Evolutionary conservation across 1,284 basidiomycete genomes (phyloP), one percentile per base, ranked within the genome.

Genomic region (Lentinula novae-zelandiae): DNA sequence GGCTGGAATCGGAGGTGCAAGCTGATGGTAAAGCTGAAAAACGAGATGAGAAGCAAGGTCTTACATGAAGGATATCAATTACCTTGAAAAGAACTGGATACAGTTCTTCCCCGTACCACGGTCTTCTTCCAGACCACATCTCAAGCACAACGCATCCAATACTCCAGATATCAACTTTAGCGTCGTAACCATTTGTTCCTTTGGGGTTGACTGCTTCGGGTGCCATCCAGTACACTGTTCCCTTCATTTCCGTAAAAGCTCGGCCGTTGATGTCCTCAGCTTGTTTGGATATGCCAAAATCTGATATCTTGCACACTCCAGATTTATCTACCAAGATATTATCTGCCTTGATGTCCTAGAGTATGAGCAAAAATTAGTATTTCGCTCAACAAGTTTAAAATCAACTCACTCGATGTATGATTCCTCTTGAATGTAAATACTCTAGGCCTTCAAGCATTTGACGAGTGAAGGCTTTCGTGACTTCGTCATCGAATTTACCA

Each of bases 221-320:
- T 4, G 90, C 90, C 90, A 92, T 92, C 84, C 90, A 93, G 68
- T 86, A 90, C 46, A 88, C 80, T 2, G 86, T 89, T 0, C 90
- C 90, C 72, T 85, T 85, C 78, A 92, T 81, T 61, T 64, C 68
- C 5, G 83, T 77, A 57, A 70, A 84, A 61, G 85, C 82, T 54
- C 85, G 82, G 65, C 80, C 82, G 69, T 87, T 82, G 34, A 86
- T 82, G 66, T 87, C 82, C 17, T 71, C 72, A 10, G 75, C 69
- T 63, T 71, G 72, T 69, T 89, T 90, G 6, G 86, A 87, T 46
- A 89, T 89, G 38, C 88, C 90, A 70, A 93, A 92, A 70, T 93
- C 90, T 1, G 87, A 87, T 57, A 93, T 92, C 73, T 93, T 93
- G 76, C 88, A 90, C 51, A 82, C 77, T 1, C 91, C 91, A 49